phyloP scores from a whole-genome alignment of 352 stramenopile genomes.

The Globisporangium cylindrosporum region DNA sequence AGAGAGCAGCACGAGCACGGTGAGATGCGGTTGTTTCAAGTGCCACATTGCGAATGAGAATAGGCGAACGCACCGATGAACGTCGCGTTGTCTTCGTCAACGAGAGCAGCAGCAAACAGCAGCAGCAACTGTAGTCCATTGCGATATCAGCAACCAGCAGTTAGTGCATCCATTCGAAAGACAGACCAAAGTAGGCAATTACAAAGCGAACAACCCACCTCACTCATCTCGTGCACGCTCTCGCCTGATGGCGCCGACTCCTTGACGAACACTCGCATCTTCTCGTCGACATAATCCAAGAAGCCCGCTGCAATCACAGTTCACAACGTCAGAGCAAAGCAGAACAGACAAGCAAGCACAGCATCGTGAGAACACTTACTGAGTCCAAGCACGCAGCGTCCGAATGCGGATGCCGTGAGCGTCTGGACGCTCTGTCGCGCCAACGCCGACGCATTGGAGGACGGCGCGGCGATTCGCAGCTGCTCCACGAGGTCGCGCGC shows the following conservation, averaged over 20 bases:
- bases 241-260: conserved; percentile 24
- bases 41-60: neutral
- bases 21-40: neutral
- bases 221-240: conserved; percentile 33
- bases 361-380: conserved; percentile 26
- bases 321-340: neutral
- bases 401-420: conserved; percentile 42
- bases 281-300: conserved; percentile 42
- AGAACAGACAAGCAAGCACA: neutral
- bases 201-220: conserved; percentile 26
- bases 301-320: conserved; percentile 48
- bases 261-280: conserved; percentile 46
- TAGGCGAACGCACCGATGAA: conserved; percentile 46
- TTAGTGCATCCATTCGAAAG: neutral
- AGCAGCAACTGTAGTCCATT: conserved; percentile 28
- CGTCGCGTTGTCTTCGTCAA: conserved; percentile 81
- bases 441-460: neutral
- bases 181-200: neutral
- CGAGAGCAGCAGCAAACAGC: conserved; percentile 50
- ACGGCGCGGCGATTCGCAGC: neutral
- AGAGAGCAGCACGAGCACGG: neutral
- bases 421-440: conserved; percentile 18
- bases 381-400: conserved; percentile 72
- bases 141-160: neutral
- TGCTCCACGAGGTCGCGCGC: conserved; percentile 12